Evolutionary conservation across 2,329 filamentous ascomycete species (phyloP), one percentile per base, ranked within the genome.

Genomic region (Exophiala oligosperma): DNA sequence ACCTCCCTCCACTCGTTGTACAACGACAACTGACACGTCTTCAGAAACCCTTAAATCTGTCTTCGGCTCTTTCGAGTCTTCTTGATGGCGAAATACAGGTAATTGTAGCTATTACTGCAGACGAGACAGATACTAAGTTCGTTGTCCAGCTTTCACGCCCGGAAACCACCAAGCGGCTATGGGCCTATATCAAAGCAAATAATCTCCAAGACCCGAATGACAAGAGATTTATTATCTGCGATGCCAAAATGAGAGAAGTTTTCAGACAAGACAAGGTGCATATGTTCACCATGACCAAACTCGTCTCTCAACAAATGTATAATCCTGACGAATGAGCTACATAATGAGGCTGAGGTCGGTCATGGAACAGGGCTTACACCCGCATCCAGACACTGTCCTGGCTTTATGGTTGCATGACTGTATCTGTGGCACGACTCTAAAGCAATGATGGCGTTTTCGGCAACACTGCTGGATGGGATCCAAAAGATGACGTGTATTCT

Each of bases 221-320:
- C 77, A 93, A 92, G 73, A 89, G 94, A 23, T 91, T 96, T 67
- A 99, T 99, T 63, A 79, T 85, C 28, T 99, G 94, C 76, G 94
- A 99, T 74, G 91, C 96, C 24, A 86, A 85, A 66, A 89, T 99
- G 88, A 87, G 90, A 60, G 89, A 89, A 5, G 89, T 99, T 6
- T 99, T 99, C 79, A 96, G 96, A 74, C 84, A 89, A 69, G 85
- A 92, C 69, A 90, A 84, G 69, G 89, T 99, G 50, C 91, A 97
- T 75, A 99, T 99, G 94, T 99, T 99, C 75, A 92, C 91, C 66
- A 97, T 99, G 93, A 97, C 96, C 80, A 97, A 97, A 79, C 84
- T 96, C 14, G 85, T 97, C 9, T 91, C 90, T 63, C 87, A 89
- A 71, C 93, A 97, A 70, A 80, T 97, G 40, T 97, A 96, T 71